Conservation (phyloP, 495 filamentous ascomycete species). For the Polyplosphaeria fusca region DNA sequence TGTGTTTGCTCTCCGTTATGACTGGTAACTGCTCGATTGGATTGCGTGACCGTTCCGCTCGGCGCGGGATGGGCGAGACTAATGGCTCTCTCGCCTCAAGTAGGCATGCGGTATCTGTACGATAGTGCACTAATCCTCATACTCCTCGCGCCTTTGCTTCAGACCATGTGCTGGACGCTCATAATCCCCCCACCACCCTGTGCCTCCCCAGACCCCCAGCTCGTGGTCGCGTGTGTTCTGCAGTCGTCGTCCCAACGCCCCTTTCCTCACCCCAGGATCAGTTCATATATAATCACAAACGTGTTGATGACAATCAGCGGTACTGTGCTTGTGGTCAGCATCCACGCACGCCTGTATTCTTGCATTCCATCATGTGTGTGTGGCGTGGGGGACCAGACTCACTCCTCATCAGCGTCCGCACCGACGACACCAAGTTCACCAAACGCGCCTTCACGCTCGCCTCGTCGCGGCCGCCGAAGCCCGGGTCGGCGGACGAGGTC, state of each 20-base stretch:
- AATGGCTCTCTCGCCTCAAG: no score
- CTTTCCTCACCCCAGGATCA: slow-evolving; percentile 69
- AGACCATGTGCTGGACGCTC: no score
- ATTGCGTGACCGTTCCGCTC: no score
- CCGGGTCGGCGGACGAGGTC: slow-evolving; percentile 66
- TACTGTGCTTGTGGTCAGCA: slow-evolving; percentile 57
- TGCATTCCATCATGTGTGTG: background rate
- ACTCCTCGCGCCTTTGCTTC: no score
- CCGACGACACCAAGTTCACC: slow-evolving; percentile 84
- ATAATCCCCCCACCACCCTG: no score
- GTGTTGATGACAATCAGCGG: slow-evolving; percentile 91
- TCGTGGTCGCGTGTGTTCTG: background rate
- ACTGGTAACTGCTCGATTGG: no score
- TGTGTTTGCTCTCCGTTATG: no score
- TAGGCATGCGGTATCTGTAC: no score
- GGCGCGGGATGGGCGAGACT: no score
- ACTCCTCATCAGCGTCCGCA: slow-evolving; percentile 94
- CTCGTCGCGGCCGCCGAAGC: slow-evolving; percentile 71
- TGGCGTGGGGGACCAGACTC: no score
- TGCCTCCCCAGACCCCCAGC: background rate
- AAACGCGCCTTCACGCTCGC: slow-evolving; percentile 82
- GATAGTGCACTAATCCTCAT: no score
- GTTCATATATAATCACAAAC: slow-evolving; percentile 52
- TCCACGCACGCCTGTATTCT: no score
- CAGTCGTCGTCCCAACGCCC: background rate